Conservation (phyloP, 2,329 filamentous ascomycete genomes). For the Aureobasidium sp. region DNA sequence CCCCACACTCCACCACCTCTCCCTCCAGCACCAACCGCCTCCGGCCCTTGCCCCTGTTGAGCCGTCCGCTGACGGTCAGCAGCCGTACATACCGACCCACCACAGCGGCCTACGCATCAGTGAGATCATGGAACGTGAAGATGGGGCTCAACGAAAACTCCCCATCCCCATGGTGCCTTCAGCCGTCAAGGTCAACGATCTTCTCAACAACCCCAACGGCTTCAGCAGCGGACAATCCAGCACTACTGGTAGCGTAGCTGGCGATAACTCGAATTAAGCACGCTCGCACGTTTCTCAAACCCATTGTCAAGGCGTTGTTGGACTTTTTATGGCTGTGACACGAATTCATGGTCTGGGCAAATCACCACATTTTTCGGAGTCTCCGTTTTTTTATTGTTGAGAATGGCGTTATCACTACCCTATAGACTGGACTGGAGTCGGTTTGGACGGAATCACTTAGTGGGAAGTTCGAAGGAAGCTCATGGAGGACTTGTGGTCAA, state of each 20-base stretch:
- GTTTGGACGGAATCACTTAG: constrained; percentile 1
- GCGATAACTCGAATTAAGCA: constrained; percentile 17
- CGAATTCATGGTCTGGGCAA: constrained; percentile 12
- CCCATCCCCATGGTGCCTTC: constrained; percentile 78
- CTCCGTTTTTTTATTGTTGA: constrained; percentile 3
- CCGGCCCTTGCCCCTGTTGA: constrained; percentile 67
- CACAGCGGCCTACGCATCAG: constrained; percentile 70
- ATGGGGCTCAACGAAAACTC: constrained; percentile 82
- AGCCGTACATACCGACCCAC: constrained; percentile 50
- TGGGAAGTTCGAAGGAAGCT: neutral
- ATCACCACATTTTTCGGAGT: constrained; percentile 7
- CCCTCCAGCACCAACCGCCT: constrained; percentile 50
- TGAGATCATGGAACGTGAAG: constrained; percentile 85
- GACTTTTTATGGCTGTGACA: constrained; percentile 7
- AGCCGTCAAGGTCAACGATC: constrained; percentile 66
- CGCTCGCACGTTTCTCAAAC: neutral
- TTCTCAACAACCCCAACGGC: constrained; percentile 56
- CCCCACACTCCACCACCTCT: constrained; percentile 72
- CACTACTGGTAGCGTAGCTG: constrained; percentile 65
- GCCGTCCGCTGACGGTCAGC: constrained; percentile 53
- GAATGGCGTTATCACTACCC: constrained; percentile 13
- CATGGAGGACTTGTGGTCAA: neutral
- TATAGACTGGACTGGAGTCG: constrained; percentile 17
- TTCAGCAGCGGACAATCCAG: constrained; percentile 71
- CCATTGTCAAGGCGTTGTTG: constrained; percentile 5